Base-by-base conservation (phyloP, 352 stramenopile genomes). In the Phytophthora palmivora region DNA sequence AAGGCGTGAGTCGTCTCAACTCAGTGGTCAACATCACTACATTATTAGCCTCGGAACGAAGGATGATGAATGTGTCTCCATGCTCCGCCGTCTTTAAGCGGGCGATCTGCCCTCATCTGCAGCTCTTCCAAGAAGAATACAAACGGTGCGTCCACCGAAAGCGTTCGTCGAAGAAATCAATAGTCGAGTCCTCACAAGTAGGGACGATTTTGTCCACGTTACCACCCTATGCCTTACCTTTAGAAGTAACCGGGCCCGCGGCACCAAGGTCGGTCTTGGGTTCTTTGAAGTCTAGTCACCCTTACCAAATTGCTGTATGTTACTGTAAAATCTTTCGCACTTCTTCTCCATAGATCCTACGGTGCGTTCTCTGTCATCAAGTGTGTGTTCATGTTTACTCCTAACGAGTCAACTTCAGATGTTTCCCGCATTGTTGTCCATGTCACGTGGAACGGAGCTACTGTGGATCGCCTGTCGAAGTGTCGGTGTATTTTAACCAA, bases 381-480 rank as follows among this genome's bases (percentile, higher is more conserved):
- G 24, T 28, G 24, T 28, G 6, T 28, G 3, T 6, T 28, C 24
- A 6, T 28, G 24, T 28, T 6, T 28, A 28, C 6, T 28, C 6
- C 24, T 28, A 28, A 28, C 24, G 6, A 28, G 15, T 18, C 16
- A 47, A 32, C 14, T 19, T 32, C 30, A 47, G 41, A 18, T 89
- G 80, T 66, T 90, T 90, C 53, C 78, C 80, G 28, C 80, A 90
- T 50, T 90, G 80, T 60, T 90, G 80, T 42, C 78, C 80, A 0
- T 48, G 74, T 39, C 80, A 90, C 43, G 56, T 90, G 36, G 71
- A 79, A 32, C 71, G 78, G 28, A 90, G 80, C 60, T 90, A 90
- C 60, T 90, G 80, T 58, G 80, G 80, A n/a, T 68, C 80, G 28
- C 47, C 76, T 9, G 45, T 90, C 30, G 67, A 47, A 32, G 41